Base-by-base conservation (phyloP, 495 filamentous ascomycete genomes). In the Xylaria castorea region DNA sequence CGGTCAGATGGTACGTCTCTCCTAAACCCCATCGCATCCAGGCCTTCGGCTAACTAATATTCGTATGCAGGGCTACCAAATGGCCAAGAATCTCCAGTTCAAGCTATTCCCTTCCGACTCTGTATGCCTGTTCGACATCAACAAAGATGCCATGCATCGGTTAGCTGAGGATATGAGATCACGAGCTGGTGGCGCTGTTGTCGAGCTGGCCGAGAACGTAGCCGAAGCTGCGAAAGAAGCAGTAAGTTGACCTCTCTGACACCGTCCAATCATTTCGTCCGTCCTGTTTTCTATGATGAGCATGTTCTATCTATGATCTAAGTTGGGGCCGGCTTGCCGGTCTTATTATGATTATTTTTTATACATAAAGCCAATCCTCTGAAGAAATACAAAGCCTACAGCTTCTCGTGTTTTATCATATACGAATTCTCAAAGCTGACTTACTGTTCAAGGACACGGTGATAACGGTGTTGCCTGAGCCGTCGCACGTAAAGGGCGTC, bases 21-120 rank as follows among this genome's bases (percentile, higher is more conserved):
- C 34, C 32, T 9, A 11, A 44, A 12, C 69, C 8, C 18, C 61
- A 9, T 61, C 30, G 12, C 36, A 18, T 4, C 20, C 53, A 11
- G 5, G 44, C 34, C 11, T 36, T 27, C 27, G n/a, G 40, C 42
- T 72, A 34, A 72, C 51, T 18, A 27, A 5, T 36, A 12, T 30
- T 61, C 12, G 1, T 57, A 16, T 67, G 32, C 73, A 87, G 85
- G 93, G 93, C 3, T 95, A 92, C 70, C 90, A 92, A 74, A 97
- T 97, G 94, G 94, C 94, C n/a, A 89, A 88, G 79, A 97, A 96
- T 76, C 84, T 97, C 1, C 91, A 93, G 73, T 84, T 89, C 34
- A 95, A 94, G 76, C 89, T 96, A 12, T 85, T 92, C 5, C 84
- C 88, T 2, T 83, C 81, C 27, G 94, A 97, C 78, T 91, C 85